Percentiles rank a stretch among this genome's conserved stretches.
Evolutionary conservation across 1,139 yeast genomes (phyloP).

Genomic region (Eremothecium coryli): DNA sequence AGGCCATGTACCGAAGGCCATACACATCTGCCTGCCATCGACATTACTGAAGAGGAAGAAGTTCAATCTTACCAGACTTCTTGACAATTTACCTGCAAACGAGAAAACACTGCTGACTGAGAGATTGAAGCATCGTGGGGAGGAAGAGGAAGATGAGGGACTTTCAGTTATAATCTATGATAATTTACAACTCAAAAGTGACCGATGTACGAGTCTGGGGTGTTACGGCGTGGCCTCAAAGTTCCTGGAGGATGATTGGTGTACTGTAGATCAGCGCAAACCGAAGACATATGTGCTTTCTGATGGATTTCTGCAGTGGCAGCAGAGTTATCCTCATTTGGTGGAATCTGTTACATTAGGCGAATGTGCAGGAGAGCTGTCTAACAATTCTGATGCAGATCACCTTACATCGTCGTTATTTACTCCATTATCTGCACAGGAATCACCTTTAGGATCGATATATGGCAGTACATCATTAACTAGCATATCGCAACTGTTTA

Average conservation of each 20-base stretch:
- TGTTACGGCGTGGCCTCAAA: conserved; percentile 42
- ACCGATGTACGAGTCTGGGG: conserved; percentile 32
- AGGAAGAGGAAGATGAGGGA: conserved; percentile 9
- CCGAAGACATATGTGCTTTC: conserved; percentile 32
- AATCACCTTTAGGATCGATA: conserved; percentile 1
- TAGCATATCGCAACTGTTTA: conserved; percentile 31
- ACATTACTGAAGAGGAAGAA: conserved; percentile 63
- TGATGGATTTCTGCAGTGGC: conserved; percentile 32
- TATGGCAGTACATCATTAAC: conserved; percentile 14
- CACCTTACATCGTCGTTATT: conserved; percentile 7
- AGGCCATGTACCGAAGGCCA: conserved; percentile 44
- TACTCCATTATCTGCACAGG: conserved; percentile 10
- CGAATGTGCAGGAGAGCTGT: background rate
- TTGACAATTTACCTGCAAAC: conserved; percentile 27
- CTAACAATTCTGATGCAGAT: conserved; percentile 1
- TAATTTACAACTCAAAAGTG: conserved; percentile 27
- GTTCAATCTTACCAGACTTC: conserved; percentile 44
- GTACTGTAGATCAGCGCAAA: conserved; percentile 22
- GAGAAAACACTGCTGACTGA: conserved; percentile 31
- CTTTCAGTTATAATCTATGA: conserved; percentile 30
- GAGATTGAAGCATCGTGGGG: conserved; percentile 12
- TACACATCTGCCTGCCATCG: conserved; percentile 68
- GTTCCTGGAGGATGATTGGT: conserved; percentile 29
- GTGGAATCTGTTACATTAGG: conserved; percentile 9
- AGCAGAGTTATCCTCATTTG: conserved; percentile 21